These are phyloP conservation scores for Pseudogymnoascus sp. DNA, from an alignment of 2,329 filamentous ascomycete species.

Conservation along the genomic window DNA sequence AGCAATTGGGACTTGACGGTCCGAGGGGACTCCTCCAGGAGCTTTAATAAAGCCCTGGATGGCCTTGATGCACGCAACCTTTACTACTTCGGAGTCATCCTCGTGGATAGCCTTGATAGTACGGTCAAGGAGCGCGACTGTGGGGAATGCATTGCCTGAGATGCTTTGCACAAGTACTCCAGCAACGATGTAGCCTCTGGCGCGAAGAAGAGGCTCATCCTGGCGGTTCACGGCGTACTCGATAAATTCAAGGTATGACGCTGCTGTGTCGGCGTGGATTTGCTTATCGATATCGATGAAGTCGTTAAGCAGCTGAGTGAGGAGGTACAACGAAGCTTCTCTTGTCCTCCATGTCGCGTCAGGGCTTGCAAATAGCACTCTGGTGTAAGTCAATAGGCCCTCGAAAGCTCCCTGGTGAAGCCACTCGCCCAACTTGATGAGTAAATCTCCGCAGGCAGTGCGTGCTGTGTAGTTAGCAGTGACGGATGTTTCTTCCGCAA, in stretches of 20 bases:
- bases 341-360: conserved; percentile 52
- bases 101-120: conserved; percentile 67
- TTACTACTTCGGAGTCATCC: conserved; percentile 79
- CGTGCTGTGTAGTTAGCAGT: conserved; percentile 94
- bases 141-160: conserved; percentile 48
- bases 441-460: conserved; percentile 82
- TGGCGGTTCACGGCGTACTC: conserved; percentile 63
- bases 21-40: conserved; percentile 41
- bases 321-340: conserved; percentile 75
- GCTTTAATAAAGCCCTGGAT: conserved; percentile 59
- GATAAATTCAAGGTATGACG: conserved; percentile 72
- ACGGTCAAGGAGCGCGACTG: conserved; percentile 57
- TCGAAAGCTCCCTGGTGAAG: conserved; percentile 68
- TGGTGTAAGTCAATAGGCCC: conserved; percentile 69
- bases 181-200: conserved; percentile 79
- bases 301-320: conserved; percentile 77
- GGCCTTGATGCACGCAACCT: conserved; percentile 83
- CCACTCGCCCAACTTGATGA: conserved; percentile 92
- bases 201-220: conserved; percentile 70
- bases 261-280: conserved; percentile 61
- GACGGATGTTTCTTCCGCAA: conserved; percentile 90
- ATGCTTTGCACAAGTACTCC: conserved; percentile 68
- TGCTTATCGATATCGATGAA: conserved; percentile 69
- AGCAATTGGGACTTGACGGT: conserved; percentile 55
- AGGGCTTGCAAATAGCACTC: conserved; percentile 59